phyloP scores from a whole-genome alignment of 345 rosid species.

The Eucalyptus erythrocorys region DNA sequence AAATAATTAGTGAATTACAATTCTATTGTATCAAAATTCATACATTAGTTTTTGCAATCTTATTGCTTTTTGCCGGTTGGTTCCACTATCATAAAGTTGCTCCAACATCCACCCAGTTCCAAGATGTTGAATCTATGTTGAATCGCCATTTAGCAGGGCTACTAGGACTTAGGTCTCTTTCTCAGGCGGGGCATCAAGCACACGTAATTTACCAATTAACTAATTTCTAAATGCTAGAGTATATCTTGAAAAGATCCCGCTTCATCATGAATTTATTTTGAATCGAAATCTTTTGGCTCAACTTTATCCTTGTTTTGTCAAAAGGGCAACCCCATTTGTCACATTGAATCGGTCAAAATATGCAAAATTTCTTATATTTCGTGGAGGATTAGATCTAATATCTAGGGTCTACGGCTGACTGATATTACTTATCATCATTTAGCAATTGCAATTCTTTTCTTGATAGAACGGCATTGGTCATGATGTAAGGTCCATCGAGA shows the following conservation, averaged over 20 bases:
- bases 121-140: background rate
- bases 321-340: background rate
- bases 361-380: background rate
- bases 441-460: too few species aligned
- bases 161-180: background rate
- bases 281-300: background rate
- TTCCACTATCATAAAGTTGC: background rate
- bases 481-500: background rate
- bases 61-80: too few species aligned
- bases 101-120: background rate
- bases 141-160: background rate
- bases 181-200: background rate
- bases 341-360: background rate
- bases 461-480: background rate
- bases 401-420: background rate
- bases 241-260: background rate
- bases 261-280: background rate
- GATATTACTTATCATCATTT: background rate
- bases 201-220: background rate
- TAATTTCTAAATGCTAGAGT: background rate
- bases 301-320: fast-evolving
- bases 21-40: too few species aligned
- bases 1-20: background rate
- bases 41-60: background rate
- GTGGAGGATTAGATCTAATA: background rate